phyloP scores from a whole-genome alignment of 2,329 filamentous ascomycete species.

The Epicoccum nigrum region DNA sequence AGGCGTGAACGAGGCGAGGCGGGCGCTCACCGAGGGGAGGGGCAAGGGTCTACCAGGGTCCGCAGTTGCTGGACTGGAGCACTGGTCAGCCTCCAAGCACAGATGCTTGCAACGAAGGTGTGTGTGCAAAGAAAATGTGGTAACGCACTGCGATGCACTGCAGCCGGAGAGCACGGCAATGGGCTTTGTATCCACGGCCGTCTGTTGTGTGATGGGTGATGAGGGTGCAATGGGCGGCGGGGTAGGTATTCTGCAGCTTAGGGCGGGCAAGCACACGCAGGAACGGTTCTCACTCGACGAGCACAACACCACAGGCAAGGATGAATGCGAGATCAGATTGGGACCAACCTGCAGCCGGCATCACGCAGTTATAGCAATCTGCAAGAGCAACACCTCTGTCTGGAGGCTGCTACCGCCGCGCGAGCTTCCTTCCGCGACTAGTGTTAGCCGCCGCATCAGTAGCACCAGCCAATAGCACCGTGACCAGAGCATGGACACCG shows the following conservation, averaged over 20 bases:
- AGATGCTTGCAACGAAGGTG: slow-evolving; percentile 1
- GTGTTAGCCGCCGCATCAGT: slow-evolving; percentile 21
- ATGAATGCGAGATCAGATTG: slow-evolving; percentile 10
- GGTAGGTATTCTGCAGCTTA: slow-evolving; percentile 21
- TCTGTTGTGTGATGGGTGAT: slow-evolving; percentile 25
- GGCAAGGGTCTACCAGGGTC: slow-evolving; percentile 23
- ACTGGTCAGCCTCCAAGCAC: slow-evolving; percentile 23
- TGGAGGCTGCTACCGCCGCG: slow-evolving; percentile 19
- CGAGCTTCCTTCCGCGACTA: slow-evolving; percentile 20
- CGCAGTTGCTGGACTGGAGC: slow-evolving; percentile 19
- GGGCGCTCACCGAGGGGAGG: slow-evolving; percentile 18
- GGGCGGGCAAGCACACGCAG: slow-evolving; percentile 14
- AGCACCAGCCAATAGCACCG: slow-evolving; percentile 9
- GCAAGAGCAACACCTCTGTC: slow-evolving; percentile 1
- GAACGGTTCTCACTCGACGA: slow-evolving; percentile 17
- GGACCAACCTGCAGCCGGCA: slow-evolving; percentile 11
- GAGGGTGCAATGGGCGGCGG: slow-evolving; percentile 16
- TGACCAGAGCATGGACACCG: slow-evolving; percentile 6
- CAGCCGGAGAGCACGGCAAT: slow-evolving; percentile 9
- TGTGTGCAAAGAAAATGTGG: slow-evolving; percentile 12
- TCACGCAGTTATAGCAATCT: slow-evolving; percentile 16
- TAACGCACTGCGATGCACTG: slow-evolving; percentile 14
- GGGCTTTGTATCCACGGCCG: slow-evolving; percentile 3
- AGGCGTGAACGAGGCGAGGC: slow-evolving; percentile 7
- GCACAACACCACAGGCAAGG: slow-evolving; percentile 16